These are phyloP conservation scores for Macadamia tetraphylla DNA, from an alignment of 164 flowering plant genomes.

Conservation along the genomic window DNA sequence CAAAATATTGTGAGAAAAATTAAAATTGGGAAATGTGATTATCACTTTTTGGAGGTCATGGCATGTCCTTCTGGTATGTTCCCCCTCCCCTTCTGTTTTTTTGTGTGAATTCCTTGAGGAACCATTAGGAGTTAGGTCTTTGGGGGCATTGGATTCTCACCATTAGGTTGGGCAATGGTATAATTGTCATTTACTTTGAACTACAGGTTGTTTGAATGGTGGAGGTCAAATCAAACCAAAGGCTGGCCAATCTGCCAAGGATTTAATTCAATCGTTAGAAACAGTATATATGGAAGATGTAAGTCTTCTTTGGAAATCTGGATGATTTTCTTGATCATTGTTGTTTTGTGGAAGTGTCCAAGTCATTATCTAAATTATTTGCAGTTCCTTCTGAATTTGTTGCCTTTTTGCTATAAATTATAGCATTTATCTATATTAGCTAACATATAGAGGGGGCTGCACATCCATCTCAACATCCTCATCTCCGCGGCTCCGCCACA, in stretches of 20 bases:
- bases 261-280: slow-evolving; percentile 60
- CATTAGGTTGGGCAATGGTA: background rate
- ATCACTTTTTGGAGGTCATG: slow-evolving; percentile 93
- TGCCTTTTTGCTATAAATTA: too few relatives aligned
- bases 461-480: too few relatives aligned
- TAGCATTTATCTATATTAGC: too few relatives aligned
- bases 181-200: slow-evolving; percentile 1
- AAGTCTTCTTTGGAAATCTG: slow-evolving; percentile 19
- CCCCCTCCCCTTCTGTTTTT: background rate
- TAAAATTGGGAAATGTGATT: slow-evolving; percentile 77
- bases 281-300: slow-evolving; percentile 61
- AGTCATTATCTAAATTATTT: too few relatives aligned
- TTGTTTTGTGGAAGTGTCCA: too few relatives aligned
- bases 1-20: slow-evolving; percentile 80
- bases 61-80: slow-evolving; percentile 92
- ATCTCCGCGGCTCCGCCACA: too few relatives aligned
- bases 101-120: background rate
- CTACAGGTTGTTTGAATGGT: slow-evolving; percentile 92
- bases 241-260: slow-evolving; percentile 80
- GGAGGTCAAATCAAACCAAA: slow-evolving; percentile 92
- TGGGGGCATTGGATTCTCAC: too few relatives aligned
- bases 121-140: background rate
- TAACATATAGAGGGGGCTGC: too few relatives aligned
- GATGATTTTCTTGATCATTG: background rate
- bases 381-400: too few relatives aligned